Base-by-base conservation (phyloP, 106 monocot species). In the Vanilla planifolia region DNA sequence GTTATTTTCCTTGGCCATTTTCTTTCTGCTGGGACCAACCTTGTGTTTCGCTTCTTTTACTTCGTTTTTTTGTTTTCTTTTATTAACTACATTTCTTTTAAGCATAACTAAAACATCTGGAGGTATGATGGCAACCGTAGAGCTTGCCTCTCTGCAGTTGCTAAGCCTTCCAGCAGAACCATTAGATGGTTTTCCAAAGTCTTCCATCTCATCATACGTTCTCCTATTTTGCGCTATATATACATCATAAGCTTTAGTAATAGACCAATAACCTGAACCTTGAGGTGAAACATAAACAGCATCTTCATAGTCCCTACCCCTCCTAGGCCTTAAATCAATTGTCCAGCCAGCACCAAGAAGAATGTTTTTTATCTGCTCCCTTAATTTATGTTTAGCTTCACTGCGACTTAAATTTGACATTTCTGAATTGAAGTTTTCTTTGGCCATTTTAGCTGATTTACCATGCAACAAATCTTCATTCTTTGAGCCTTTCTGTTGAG, bases 71-170 rank as follows among this genome's bases (percentile, higher is more conserved):
- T 28, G 5, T 21, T 27, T 60, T 52, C 70, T 69, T 40, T 79
- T 64, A 13, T 68, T 70, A 42, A 67, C 55, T 10, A 61, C 39
- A 60, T 62, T 85, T 60, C 73, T 56, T 63, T 74, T 85, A 66
- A 80, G 45, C 16, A 76, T 52, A 21, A 28, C 34, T 21, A 57
- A 57, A 6, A 57, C 35, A 16, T 57, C 57, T 57, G 57, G 57
- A 0, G 33, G 34, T 57, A 57, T 57, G 35, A 35, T 35, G 35
- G 21, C 21, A 21, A 36, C n/a, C 35, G 57, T 57, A 35, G 57
- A 57, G 35, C 15, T 34, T 57, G 35, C 20, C 4, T 35, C 56
- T 33, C 26, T 19, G 33, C 4, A 56, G 6, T 56, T 28, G 9
- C 57, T 15, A 57, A 34, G 19, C 11, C 5, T 35, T 3, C 1